Evolutionary conservation across 805 yeast species (phyloP), one percentile per base, ranked within the genome.

Genomic region (Yarrowia divulgata): DNA sequence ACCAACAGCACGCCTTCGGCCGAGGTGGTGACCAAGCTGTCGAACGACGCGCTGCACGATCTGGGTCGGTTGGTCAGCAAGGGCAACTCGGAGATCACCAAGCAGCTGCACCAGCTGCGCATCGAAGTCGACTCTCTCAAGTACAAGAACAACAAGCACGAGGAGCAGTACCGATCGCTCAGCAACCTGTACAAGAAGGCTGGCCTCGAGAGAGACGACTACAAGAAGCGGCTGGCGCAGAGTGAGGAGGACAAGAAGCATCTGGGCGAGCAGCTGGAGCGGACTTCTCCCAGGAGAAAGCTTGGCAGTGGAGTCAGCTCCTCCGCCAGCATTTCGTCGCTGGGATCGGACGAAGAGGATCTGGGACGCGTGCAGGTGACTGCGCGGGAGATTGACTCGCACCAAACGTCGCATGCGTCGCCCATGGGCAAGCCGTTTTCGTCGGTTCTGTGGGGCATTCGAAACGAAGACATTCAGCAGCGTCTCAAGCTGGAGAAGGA

Each of bases 381-480:
- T 10, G 63, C 63, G 13, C 46, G 63, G 8, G 63, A 57, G 35
- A 42, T 57, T 23, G 63, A 57, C 14, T n/a, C 57, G 9, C 60
- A 37, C 14, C 45, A 19, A 8, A 45, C 39, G 48, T 3, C 63
- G 2, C 48, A n/a, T 12, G 32, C 57, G 7, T 63, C 68, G 23
- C 68, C 68, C 23, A 63, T 49, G 68, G 63, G 63, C 63, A 63
- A 63, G 46, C 68, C 68, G 29, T 48, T 63, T 14, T 49, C 57
- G 57, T 48, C 55, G 3, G 57, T 63, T n/a, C 57, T 63, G 14
- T 63, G 68, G 68, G 68, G 68, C 8, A 49, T 49, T 16, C 57
- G 68, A 37, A 63, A 63, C 46, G 57, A 63, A 29, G 68, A 63
- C n/a, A 63, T 63, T 29, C 68, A 63, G 39, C 68, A 48, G 39